These are phyloP conservation scores for Polyporus arcularius DNA, from an alignment of 768 basidiomycete species.

Conservation along the genomic window DNA sequence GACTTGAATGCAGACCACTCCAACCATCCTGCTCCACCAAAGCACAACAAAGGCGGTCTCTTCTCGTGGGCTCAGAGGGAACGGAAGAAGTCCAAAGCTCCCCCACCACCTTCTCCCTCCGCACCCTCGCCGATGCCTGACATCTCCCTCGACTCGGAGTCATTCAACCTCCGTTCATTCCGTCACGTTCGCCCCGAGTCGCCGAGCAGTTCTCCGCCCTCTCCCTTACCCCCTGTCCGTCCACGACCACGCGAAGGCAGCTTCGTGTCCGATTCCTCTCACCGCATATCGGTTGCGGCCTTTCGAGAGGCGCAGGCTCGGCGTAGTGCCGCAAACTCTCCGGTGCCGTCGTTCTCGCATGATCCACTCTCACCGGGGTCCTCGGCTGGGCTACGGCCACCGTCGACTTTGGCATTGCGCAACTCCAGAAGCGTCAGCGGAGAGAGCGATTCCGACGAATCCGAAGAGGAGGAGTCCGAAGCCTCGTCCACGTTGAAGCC, in stretches of 20 bases:
- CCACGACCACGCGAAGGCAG: conserved; percentile 59
- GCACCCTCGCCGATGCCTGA: conserved; percentile 22
- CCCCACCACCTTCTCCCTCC: conserved; percentile 28
- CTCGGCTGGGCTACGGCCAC: conserved; percentile 23
- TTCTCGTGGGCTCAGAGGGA: conserved; percentile 47
- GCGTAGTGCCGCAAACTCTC: conserved; percentile 61
- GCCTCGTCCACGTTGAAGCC: conserved; percentile 35
- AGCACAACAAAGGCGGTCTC: conserved; percentile 34
- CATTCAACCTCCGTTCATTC: conserved; percentile 77
- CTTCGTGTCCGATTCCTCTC: conserved; percentile 62
- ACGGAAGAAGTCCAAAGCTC: conserved; percentile 41
- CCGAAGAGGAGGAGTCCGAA: conserved; percentile 33
- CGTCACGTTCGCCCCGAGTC: conserved; percentile 60
- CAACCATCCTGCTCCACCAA: conserved; percentile 23
- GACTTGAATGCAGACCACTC: conserved; percentile 4
- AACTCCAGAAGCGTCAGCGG: conserved; percentile 17
- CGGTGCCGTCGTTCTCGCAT: conserved; percentile 46
- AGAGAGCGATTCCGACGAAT: conserved; percentile 33
- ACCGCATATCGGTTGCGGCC: conserved; percentile 79
- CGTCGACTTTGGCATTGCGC: conserved; percentile 21
- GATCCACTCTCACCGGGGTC: conserved; percentile 13
- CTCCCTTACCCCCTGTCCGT: conserved; percentile 26
- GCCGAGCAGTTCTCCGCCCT: conserved; percentile 33
- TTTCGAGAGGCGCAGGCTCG: conserved; percentile 79
- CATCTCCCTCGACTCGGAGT: conserved; percentile 30